Percentiles rank a stretch among this genome's conserved stretches.
These are phyloP conservation scores for Fusarium domesticum DNA, from an alignment of 2,329 filamentous ascomycete species.

Conservation along the genomic window DNA sequence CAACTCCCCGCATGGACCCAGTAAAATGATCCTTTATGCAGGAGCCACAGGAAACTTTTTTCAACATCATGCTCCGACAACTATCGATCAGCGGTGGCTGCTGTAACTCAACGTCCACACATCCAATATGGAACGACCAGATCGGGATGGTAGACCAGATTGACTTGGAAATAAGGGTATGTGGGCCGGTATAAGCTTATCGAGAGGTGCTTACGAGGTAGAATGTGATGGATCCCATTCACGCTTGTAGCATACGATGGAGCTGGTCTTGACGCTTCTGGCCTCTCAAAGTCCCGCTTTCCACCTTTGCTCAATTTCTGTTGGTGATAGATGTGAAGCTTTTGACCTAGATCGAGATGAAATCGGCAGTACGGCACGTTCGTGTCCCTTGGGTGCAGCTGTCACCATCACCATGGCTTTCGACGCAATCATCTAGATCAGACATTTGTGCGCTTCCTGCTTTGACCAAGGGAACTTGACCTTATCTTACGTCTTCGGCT, in stretches of 20 bases:
- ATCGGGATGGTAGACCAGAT: background rate
- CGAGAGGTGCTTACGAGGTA: conserved; percentile 9
- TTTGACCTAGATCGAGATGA: conserved; percentile 9
- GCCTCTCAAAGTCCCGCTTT: too few relatives aligned
- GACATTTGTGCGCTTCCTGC: conserved; percentile 1
- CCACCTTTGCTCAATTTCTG: too few relatives aligned
- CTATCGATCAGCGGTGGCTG: conserved; percentile 1
- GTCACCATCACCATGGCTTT: conserved; percentile 25
- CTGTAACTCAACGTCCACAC: conserved; percentile 2
- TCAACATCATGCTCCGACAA: conserved; percentile 10
- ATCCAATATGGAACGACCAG: conserved; percentile 1
- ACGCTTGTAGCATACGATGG: conserved; percentile 1
- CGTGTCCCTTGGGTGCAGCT: conserved; percentile 3
- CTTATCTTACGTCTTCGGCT: background rate
- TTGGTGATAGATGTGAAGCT: background rate
- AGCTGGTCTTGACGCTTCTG: background rate
- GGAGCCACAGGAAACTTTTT: conserved; percentile 2
- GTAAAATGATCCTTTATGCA: conserved; percentile 1
- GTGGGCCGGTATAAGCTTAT: conserved; percentile 21
- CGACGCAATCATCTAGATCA: conserved; percentile 20
- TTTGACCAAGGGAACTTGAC: background rate
- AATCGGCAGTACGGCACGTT: background rate
- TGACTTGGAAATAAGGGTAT: conserved; percentile 8
- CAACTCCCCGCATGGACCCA: conserved; percentile 15
- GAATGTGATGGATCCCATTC: conserved; percentile 1